phyloP scores from a whole-genome alignment of 495 filamentous ascomycete species.

The Daldinia childiae region DNA sequence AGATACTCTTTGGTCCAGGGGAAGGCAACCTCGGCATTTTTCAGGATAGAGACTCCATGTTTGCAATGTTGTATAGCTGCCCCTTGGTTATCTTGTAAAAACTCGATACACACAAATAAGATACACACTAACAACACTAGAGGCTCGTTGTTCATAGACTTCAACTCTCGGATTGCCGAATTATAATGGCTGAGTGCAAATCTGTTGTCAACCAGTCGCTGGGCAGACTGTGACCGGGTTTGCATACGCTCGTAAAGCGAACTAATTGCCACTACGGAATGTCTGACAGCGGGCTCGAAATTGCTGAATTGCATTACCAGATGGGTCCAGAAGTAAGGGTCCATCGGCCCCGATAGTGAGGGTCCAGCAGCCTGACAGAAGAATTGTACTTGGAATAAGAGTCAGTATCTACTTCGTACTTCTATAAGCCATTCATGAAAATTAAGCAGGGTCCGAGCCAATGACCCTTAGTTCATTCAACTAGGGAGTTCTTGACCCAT shows the following conservation, averaged over 20 bases:
- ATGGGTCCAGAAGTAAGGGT: constrained; percentile 65
- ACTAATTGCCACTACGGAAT: constrained; percentile 66
- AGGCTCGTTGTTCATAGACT: constrained; percentile 51
- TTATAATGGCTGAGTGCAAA: constrained; percentile 65
- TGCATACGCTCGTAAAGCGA: constrained; percentile 58
- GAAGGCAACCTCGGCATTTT: constrained; percentile 40
- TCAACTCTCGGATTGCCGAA: constrained; percentile 58
- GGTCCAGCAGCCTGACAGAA: constrained; percentile 61
- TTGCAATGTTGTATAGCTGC: constrained; percentile 56
- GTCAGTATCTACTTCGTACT: not conserved
- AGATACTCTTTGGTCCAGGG: constrained; percentile 53
- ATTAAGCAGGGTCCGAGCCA: not conserved
- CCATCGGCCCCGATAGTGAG: constrained; percentile 59
- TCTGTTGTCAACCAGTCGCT: constrained; percentile 47
- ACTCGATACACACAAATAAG: constrained; percentile 68
- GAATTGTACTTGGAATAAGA: constrained; percentile 50
- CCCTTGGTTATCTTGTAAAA: constrained; percentile 59
- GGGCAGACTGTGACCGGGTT: constrained; percentile 1
- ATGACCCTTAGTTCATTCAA: not conserved
- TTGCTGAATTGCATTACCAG: constrained; percentile 66
- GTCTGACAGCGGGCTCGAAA: constrained; percentile 66
- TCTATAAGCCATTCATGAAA: not conserved
- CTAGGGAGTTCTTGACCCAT: not conserved
- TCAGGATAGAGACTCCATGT: constrained; percentile 52
- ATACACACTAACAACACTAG: constrained; percentile 65